A percentile compares a stretch with the other conserved stretches of the same genome.
Evolutionary conservation across 495 filamentous ascomycete genomes (phyloP).

Genomic region (Saxophila tyrrhenica): DNA sequence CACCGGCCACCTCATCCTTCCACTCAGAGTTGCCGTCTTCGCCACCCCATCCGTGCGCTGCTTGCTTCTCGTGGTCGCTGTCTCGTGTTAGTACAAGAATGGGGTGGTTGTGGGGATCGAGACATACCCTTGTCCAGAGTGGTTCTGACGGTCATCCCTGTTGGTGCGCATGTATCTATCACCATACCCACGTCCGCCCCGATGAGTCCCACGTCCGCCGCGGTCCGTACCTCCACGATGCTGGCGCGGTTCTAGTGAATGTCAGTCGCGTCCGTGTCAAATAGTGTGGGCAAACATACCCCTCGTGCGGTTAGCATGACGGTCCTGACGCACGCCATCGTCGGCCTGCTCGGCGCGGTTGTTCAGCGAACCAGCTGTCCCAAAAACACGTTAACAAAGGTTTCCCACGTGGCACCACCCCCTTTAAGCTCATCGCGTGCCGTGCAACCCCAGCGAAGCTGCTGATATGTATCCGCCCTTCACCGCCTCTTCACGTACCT

Average conservation of each 20-base stretch:
- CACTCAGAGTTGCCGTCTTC: conserved; percentile 68
- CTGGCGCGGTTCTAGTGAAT: conserved; percentile 3
- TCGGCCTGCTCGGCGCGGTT: conserved; percentile 76
- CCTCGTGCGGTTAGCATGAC: conserved; percentile 32
- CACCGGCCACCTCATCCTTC: conserved; percentile 79
- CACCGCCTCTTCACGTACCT: conserved; percentile 41
- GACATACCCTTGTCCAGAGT: conserved; percentile 58
- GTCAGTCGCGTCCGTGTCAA: conserved; percentile 4
- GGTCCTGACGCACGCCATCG: conserved; percentile 46
- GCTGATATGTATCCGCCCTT: conserved; percentile 39
- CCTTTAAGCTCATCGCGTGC: neutral
- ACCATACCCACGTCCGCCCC: conserved; percentile 41
- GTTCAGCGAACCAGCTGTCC: conserved; percentile 54
- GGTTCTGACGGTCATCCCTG: conserved; percentile 72
- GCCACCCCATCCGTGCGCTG: conserved; percentile 85
- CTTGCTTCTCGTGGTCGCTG: conserved; percentile 87
- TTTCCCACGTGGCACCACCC: neutral
- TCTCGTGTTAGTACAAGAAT: conserved; percentile 17
- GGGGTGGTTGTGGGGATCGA: conserved; percentile 11
- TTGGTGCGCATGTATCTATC: conserved; percentile 30
- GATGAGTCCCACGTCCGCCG: conserved; percentile 39
- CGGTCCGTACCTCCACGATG: conserved; percentile 32
- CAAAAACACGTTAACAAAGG: neutral
- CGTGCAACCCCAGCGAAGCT: neutral
- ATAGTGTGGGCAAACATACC: conserved; percentile 32